A percentile compares a stretch with the other conserved stretches of the same genome.
phyloP scores from a whole-genome alignment of 352 stramenopile genomes.

The Blastocystis hominis region DNA sequence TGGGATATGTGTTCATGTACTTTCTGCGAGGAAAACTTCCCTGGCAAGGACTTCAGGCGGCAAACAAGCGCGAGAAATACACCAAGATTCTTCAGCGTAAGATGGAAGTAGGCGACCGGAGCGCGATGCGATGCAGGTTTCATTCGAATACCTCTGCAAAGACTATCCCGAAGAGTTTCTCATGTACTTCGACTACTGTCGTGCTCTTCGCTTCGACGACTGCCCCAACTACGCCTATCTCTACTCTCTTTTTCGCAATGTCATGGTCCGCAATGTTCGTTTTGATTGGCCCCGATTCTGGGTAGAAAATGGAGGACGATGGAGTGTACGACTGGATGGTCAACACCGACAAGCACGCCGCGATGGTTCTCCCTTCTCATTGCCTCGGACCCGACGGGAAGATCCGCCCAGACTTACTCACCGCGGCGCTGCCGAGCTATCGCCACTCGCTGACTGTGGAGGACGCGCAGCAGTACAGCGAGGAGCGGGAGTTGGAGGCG shows the following conservation, averaged over 20 bases:
- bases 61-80: conserved; percentile 91
- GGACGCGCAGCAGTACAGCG: neutral
- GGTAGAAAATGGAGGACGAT: neutral
- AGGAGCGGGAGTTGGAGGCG: neutral
- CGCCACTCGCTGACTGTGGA: neutral
- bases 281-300: neutral
- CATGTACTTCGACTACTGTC: conserved; percentile 73
- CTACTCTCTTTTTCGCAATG: conserved; percentile 70
- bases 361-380: neutral
- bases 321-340: conserved; percentile 56
- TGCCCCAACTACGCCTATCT: conserved; percentile 85
- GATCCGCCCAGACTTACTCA: neutral
- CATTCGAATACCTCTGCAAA: conserved; percentile 64
- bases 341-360: neutral
- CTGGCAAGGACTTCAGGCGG: conserved; percentile 85
- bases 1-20: conserved; percentile 86
- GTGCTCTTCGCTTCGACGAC: conserved; percentile 81
- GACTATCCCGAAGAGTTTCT: conserved; percentile 65
- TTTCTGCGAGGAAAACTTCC: conserved; percentile 79
- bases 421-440: neutral
- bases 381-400: neutral
- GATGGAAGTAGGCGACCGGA: conserved; percentile 63
- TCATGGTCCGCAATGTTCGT: conserved; percentile 41
- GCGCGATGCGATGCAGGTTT: conserved; percentile 46
- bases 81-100: conserved; percentile 86